A percentile compares a stretch with the other conserved stretches of the same genome.
phyloP scores from a whole-genome alignment of 306 rosid species.

The Sicyos edulis region DNA sequence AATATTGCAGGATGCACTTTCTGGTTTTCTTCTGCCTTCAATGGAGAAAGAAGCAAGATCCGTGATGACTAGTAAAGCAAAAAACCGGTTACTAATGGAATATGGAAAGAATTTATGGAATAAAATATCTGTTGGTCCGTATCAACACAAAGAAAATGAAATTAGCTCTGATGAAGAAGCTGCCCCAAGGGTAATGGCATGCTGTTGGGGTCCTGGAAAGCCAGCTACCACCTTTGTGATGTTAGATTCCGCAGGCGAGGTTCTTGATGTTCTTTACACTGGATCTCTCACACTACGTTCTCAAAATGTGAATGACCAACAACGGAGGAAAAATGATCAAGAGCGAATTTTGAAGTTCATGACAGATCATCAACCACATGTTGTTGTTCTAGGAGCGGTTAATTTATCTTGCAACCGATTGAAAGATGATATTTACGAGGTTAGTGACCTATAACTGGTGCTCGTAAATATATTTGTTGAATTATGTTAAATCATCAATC shows the following conservation, averaged over 20 bases:
- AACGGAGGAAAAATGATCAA: conserved; percentile 85
- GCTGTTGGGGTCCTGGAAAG: conserved; percentile 99
- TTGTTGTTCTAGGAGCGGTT: conserved; percentile 89
- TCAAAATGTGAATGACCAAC: conserved; percentile 75
- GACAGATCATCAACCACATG: conserved; percentile 99
- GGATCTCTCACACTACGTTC: conserved; percentile 83
- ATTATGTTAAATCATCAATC: too few species aligned
- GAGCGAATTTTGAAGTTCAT: conserved; percentile 91
- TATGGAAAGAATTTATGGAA: conserved; percentile 84
- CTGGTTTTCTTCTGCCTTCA: conserved; percentile 75
- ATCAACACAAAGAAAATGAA: conserved; percentile 86
- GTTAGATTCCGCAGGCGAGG: conserved; percentile 94
- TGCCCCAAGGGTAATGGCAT: conserved; percentile 97
- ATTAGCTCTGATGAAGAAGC: conserved; percentile 77
- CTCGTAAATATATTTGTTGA: neutral
- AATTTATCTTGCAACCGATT: conserved; percentile 83
- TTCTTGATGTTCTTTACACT: conserved; percentile 81
- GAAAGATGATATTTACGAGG: conserved; percentile 96
- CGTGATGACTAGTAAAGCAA: conserved; percentile 61
- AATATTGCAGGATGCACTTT: conserved; percentile 81
- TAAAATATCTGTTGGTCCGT: conserved; percentile 90
- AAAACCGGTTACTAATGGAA: conserved; percentile 72
- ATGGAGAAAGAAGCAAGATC: conserved; percentile 96
- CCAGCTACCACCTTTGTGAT: conserved; percentile 92
- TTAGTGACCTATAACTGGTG: conserved; percentile 23